These are phyloP conservation scores for Penicillium concentricum DNA, from an alignment of 2,329 filamentous ascomycete genomes.

Conservation along the genomic window DNA sequence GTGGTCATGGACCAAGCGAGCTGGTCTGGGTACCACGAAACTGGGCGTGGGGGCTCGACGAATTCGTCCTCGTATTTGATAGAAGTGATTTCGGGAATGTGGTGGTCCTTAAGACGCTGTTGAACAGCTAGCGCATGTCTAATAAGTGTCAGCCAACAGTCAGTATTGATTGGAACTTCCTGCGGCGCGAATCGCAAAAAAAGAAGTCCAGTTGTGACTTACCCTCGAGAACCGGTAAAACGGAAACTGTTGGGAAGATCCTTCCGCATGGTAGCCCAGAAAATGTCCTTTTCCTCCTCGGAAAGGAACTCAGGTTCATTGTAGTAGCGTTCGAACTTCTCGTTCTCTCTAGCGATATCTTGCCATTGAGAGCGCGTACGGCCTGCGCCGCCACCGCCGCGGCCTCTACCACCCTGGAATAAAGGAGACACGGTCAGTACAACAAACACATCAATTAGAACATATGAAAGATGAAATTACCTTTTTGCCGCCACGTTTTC, in stretches of 20 bases:
- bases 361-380: slow-evolving; percentile 51
- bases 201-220: slow-evolving; percentile 28
- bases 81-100: slow-evolving; percentile 84
- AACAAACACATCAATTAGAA: background rate
- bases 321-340: slow-evolving; percentile 84
- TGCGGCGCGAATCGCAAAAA: slow-evolving; percentile 3
- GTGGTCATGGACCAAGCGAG: slow-evolving; percentile 98
- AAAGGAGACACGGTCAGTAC: slow-evolving; percentile 20
- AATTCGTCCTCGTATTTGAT: slow-evolving; percentile 80
- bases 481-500: slow-evolving; percentile 34
- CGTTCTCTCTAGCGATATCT: slow-evolving; percentile 74
- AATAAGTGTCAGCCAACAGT: slow-evolving; percentile 10
- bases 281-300: slow-evolving; percentile 73
- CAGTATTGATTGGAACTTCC: slow-evolving; percentile 6
- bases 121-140: slow-evolving; percentile 92
- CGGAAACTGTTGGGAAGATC: slow-evolving; percentile 97
- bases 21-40: slow-evolving; percentile 91
- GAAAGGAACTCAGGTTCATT: slow-evolving; percentile 72
- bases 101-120: slow-evolving; percentile 79
- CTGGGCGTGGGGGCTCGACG: slow-evolving; percentile 77
- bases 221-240: slow-evolving; percentile 94
- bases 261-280: slow-evolving; percentile 79
- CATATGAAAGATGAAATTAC: slow-evolving; percentile 9
- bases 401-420: slow-evolving; percentile 40
- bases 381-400: slow-evolving; percentile 45